A percentile compares a stretch with the other conserved stretches of the same genome.
These are phyloP conservation scores for Suillus paluster DNA, from an alignment of 768 basidiomycete species.

Conservation along the genomic window DNA sequence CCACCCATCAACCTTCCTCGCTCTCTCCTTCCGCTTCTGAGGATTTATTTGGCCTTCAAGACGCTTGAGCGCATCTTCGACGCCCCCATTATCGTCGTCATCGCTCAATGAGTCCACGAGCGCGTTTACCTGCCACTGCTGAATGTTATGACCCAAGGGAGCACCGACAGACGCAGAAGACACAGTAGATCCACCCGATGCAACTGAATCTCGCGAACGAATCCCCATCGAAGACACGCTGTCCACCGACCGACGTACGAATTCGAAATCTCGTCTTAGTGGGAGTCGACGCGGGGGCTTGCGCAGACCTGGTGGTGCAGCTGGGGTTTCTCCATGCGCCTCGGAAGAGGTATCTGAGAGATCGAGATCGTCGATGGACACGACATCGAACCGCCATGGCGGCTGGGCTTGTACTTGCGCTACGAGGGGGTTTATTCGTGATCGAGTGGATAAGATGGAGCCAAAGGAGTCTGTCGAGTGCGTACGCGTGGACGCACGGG, in stretches of 20 bases:
- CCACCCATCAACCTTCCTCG: slow-evolving; percentile 83
- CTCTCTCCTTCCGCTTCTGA: slow-evolving; percentile 68
- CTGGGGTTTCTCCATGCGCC: slow-evolving; percentile 41
- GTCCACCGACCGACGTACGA: slow-evolving; percentile 68
- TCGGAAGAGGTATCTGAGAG: slow-evolving; percentile 79
- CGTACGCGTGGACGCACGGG: slow-evolving; percentile 28
- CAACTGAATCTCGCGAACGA: slow-evolving; percentile 61
- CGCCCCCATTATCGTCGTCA: slow-evolving; percentile 72
- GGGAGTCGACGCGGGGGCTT: slow-evolving; percentile 65
- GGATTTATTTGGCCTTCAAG: slow-evolving; percentile 89
- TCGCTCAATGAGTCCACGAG: slow-evolving; percentile 75
- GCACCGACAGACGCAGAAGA: slow-evolving; percentile 46
- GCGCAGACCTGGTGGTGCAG: slow-evolving; percentile 57
- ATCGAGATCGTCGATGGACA: slow-evolving; percentile 79
- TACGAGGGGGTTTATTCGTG: slow-evolving; percentile 34
- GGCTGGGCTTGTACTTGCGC: slow-evolving; percentile 42
- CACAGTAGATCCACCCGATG: slow-evolving; percentile 44
- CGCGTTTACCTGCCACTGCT: slow-evolving; percentile 86
- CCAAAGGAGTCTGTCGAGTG: slow-evolving; percentile 40
- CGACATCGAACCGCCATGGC: slow-evolving; percentile 70
- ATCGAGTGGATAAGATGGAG: slow-evolving; percentile 35
- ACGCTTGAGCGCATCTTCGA: slow-evolving; percentile 77
- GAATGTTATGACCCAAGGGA: slow-evolving; percentile 48
- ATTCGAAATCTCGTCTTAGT: slow-evolving; percentile 79
- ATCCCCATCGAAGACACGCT: slow-evolving; percentile 84